phyloP scores from a whole-genome alignment of 192 early-diverging fungal genomes.

The Coemansia sp. region DNA sequence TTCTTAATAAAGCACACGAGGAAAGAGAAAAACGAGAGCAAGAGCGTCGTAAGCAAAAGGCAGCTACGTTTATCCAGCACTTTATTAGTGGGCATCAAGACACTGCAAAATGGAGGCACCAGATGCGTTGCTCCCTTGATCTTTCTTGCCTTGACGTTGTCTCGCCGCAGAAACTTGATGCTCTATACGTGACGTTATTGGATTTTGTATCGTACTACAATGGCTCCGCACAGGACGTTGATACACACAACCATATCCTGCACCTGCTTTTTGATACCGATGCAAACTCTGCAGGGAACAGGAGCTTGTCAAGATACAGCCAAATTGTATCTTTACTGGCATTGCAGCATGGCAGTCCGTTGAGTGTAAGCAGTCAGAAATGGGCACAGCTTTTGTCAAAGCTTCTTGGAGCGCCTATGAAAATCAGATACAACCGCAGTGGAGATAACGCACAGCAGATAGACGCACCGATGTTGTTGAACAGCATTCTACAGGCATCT shows the following conservation, averaged over 20 bases:
- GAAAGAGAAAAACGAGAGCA: conserved; percentile 71
- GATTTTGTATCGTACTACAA: conserved; percentile 40
- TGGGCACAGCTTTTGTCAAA: conserved; percentile 24
- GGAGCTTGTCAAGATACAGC: background rate
- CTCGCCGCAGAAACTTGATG: background rate
- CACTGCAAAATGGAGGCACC: conserved; percentile 21
- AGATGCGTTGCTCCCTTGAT: conserved; percentile 27
- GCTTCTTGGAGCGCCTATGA: conserved; percentile 20
- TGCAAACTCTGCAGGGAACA: background rate
- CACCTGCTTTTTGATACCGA: conserved; percentile 18
- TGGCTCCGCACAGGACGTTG: conserved; percentile 11
- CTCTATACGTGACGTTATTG: conserved; percentile 6
- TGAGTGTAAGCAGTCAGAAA: background rate
- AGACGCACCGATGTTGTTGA: conserved; percentile 8
- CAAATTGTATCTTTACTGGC: background rate
- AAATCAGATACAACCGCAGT: background rate
- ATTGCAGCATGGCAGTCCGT: background rate
- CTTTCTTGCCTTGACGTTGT: conserved; percentile 2
- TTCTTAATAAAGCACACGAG: conserved; percentile 69
- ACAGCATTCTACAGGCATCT: background rate
- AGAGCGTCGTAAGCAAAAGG: conserved; percentile 61
- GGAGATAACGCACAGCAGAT: background rate
- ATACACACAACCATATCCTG: conserved; percentile 21
- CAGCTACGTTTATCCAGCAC: conserved; percentile 69
- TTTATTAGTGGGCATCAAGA: conserved; percentile 22